Base-by-base conservation (phyloP, 495 filamentous ascomycete genomes). In the Neurospora sp. region DNA sequence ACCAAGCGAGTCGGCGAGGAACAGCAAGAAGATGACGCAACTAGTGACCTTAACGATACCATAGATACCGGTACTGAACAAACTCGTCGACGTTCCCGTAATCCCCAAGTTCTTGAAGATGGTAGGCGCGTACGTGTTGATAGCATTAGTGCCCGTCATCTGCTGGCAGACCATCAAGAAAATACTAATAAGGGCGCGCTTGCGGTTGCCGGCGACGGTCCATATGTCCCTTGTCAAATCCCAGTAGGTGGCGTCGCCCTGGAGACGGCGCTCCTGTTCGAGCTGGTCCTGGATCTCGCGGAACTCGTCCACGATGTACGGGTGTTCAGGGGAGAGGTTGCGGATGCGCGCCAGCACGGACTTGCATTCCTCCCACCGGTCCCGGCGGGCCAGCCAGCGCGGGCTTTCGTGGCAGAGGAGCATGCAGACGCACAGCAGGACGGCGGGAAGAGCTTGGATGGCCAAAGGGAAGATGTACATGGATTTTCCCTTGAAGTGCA, bases 201-300 rank as follows among this genome's bases (percentile, higher is more conserved):
- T 87, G 66, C 87, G 84, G 78, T 89, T 88, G 0, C 86, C 86
- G 0, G 84, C 76, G 74, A 93, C 90, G 18, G 85, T 83, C 89
- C 90, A 93, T 89, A 92, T 92, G 76, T 93, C 92, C 75, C 85
- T 87, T 79, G 90, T 87, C 39, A 93, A 82, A 73, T 90, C 88
- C 89, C 85, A 88, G 82, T 90, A 88, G 11, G 81, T 82, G 14
- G 88, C 86, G 12, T 90, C 91, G 38, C 86, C 87, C 44, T 90
- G 83, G n/a, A 91, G 80, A 7, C 85, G 83, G 14, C 88, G 87
- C 78, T 94, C 91, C 39, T 90, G 85, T 74, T 93, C 90, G n/a
- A 94, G 85, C 79, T 93, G 90, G 62, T 88, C 84, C 70, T 82
- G 80, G 71, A 93, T 92, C 73, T 91, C 91, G 31, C 85, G 83